Evolutionary conservation across 2,329 filamentous ascomycete genomes (phyloP).

Genomic region (Tolypocladium tropicale): DNA sequence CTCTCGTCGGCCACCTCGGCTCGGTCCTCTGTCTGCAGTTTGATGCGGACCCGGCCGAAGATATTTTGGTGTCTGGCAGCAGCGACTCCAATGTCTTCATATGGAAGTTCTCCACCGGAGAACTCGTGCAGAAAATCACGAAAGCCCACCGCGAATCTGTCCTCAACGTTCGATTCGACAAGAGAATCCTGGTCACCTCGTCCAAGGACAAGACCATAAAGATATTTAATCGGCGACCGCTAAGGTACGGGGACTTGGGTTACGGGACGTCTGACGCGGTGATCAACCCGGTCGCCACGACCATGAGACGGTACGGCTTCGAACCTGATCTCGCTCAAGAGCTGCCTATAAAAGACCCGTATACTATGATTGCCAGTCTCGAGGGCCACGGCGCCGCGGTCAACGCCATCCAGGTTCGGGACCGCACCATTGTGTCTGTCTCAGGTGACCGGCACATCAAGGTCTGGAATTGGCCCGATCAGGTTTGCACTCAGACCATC

Average conservation of each 20-base stretch:
- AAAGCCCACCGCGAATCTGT: conserved; percentile 84
- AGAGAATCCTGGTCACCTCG: conserved; percentile 85
- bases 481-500: conserved; percentile 65
- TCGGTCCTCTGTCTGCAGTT: conserved; percentile 95
- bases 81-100: conserved; percentile 86
- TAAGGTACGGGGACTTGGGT: conserved; percentile 51
- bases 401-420: conserved; percentile 87
- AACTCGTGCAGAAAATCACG: conserved; percentile 65
- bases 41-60: conserved; percentile 76
- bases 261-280: conserved; percentile 30
- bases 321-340: conserved; percentile 34
- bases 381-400: conserved; percentile 85
- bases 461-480: conserved; percentile 82
- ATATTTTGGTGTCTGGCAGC: conserved; percentile 90
- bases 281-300: conserved; percentile 42
- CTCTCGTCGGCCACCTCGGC: conserved; percentile 66
- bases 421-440: conserved; percentile 81
- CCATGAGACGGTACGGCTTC: conserved; percentile 44
- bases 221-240: conserved; percentile 72
- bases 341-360: conserved; percentile 49
- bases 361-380: conserved; percentile 66
- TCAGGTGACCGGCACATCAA: conserved; percentile 92
- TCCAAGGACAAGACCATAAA: conserved; percentile 98
- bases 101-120: conserved; percentile 87
- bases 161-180: conserved; percentile 85